A percentile compares a stretch with the other conserved stretches of the same genome.
Evolutionary conservation across 2,329 filamentous ascomycete species (phyloP).

Genomic region (Atkinsonella texensis): DNA sequence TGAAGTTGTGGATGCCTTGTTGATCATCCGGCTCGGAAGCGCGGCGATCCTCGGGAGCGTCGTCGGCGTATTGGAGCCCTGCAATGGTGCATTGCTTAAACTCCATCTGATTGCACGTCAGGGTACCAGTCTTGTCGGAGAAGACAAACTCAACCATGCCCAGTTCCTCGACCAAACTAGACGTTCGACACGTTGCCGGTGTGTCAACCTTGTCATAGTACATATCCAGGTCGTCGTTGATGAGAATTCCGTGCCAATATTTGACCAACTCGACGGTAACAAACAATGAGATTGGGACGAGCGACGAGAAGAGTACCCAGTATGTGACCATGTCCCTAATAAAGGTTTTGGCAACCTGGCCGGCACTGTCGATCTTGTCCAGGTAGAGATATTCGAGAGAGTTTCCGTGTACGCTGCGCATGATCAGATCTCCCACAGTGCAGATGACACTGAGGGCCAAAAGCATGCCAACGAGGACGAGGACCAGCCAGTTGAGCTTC

Average conservation of each 20-base stretch:
- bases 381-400: constrained; percentile 65
- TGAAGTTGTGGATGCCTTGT: constrained; percentile 75
- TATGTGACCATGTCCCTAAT: constrained; percentile 94
- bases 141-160: constrained; percentile 99
- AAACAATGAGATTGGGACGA: constrained; percentile 95
- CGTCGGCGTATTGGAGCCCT: constrained; percentile 86
- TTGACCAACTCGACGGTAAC: constrained; percentile 97
- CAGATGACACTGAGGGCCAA: constrained; percentile 77
- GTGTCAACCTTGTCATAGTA: constrained; percentile 95
- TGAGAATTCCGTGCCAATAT: constrained; percentile 94
- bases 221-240: constrained; percentile 95
- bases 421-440: constrained; percentile 80
- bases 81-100: constrained; percentile 92
- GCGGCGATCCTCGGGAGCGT: constrained; percentile 80
- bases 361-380: constrained; percentile 41
- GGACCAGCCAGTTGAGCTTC: constrained; percentile 85
- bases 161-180: constrained; percentile 89
- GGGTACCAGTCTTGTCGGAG: constrained; percentile 91
- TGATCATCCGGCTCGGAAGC: constrained; percentile 72
- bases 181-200: constrained; percentile 89
- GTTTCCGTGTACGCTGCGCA: constrained; percentile 49
- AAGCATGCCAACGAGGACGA: constrained; percentile 78
- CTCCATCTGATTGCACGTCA: constrained; percentile 99
- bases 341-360: constrained; percentile 59
- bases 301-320: constrained; percentile 93